Base-by-base conservation (phyloP, 2,329 filamentous ascomycete species). In the Falciphora oryzae region DNA sequence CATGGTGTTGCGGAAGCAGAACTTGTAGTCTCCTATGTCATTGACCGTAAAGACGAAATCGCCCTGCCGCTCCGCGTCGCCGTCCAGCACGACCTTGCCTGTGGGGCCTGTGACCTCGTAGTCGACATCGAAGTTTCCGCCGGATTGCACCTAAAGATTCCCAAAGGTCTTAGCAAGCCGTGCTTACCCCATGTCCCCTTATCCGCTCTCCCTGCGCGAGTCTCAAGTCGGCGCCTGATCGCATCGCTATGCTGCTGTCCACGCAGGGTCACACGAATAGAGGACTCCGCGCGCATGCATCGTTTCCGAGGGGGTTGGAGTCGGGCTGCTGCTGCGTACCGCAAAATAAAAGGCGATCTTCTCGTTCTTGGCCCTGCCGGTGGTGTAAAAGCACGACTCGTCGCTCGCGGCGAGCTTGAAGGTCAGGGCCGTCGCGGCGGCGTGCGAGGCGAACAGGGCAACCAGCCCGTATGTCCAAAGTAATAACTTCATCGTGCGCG, bases 341-440 rank as follows among this genome's bases (percentile, higher is more conserved):
- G 95, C 96, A 79, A 99, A 99, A 82, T 99, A 99, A 75, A 99
- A 99, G 62, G 95, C 93, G 70, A 99, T 83, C 85, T 99, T 99
- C 72, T 91, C 87, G 71, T 89, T 89, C 75, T 86, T 84, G 75
- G 90, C 86, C 69, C 93, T 87, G 64, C 94, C 89, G 70, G 87
- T 81, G 65, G 91, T 86, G 77, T 91, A 97, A 86, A 99, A 99
- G 82, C 95, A 99, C 66, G 95, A 92, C 79, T 91, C 93, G 83
- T 98, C 95, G 80, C 96, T 91, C 62, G 95, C 91, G 63, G 84
- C 80, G 60, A 99, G 84, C 79, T 93, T 92, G 83, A 97, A 99
- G 61, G 95, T 99, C 74, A 99, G 84, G 57, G 95, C 93, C 5
- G 95, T 99, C 53, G 92, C 93, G 64, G 90, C 88, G 63, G 89